A percentile compares a stretch with the other conserved stretches of the same genome.
Evolutionary conservation across 169 alveolate species (phyloP).

Genomic region (Eimeria necatrix): DNA sequence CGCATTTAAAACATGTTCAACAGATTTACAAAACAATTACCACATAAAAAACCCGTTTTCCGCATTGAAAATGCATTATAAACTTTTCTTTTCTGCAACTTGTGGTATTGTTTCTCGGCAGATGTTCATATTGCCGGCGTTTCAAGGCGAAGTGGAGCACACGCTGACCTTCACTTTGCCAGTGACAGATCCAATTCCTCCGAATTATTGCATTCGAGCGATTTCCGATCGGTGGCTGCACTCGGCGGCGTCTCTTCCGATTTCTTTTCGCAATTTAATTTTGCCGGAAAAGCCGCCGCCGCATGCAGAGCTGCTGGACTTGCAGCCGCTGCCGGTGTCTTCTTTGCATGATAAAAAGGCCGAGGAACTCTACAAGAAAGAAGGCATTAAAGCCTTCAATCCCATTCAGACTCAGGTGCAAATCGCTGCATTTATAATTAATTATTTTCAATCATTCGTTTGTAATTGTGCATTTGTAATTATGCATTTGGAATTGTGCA

Average conservation of each 20-base stretch:
- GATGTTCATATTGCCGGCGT: conserved; percentile 81
- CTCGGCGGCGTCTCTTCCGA: conserved; percentile 91
- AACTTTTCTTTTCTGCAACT: background rate
- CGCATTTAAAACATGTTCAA: too few relatives aligned
- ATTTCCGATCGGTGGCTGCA: conserved; percentile 97
- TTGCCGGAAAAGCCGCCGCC: conserved; percentile 96
- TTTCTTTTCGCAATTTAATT: conserved; percentile 93
- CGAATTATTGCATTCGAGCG: conserved; percentile 97
- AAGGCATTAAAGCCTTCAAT: conserved; percentile 83
- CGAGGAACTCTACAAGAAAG: conserved; percentile 85
- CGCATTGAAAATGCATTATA: too few relatives aligned
- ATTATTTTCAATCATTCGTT: too few relatives aligned
- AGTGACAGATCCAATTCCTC: conserved; percentile 97
- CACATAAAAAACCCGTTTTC: background rate
- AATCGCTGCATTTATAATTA: too few relatives aligned
- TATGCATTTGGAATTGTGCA: too few relatives aligned
- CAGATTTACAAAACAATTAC: too few relatives aligned
- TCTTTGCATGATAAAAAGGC: conserved; percentile 92
- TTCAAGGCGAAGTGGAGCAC: conserved; percentile 89
- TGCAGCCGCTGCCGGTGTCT: conserved; percentile 96
- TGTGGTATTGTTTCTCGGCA: conserved; percentile 17
- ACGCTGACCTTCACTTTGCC: conserved; percentile 97
- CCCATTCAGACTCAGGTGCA: conserved; percentile 88
- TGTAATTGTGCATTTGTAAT: too few relatives aligned
- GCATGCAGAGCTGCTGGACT: conserved; percentile 95